Conservation (phyloP, 345 rosid species). For the Eucalyptus marginata region DNA sequence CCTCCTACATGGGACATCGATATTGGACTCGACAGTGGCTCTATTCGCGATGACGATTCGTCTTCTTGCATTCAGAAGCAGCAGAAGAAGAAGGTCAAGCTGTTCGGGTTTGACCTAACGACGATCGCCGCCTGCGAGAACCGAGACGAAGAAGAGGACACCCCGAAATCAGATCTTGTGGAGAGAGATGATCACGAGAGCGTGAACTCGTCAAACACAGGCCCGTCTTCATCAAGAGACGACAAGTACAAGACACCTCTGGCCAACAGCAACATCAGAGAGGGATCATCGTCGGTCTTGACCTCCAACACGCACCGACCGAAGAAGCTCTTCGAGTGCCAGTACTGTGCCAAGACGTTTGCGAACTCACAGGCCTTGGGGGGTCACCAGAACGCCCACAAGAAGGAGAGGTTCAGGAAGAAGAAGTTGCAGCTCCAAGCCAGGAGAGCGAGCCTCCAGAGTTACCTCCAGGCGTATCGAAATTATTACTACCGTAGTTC, state of each 20-base stretch:
- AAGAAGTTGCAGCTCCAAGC: constrained; percentile 93
- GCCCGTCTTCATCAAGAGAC: background rate
- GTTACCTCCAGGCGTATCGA: constrained; percentile 41
- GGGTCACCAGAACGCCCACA: constrained; percentile 99
- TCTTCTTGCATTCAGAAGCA: background rate
- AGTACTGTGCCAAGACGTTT: constrained; percentile 77
- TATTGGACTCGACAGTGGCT: constrained; percentile 29
- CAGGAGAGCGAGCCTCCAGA: constrained; percentile 53
- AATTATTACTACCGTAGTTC: constrained; percentile 3
- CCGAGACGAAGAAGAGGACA: background rate
- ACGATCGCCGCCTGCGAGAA: background rate
- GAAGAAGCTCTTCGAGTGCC: constrained; percentile 68
- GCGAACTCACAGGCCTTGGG: constrained; percentile 93
- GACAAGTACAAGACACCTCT: background rate
- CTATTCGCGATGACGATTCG: constrained; percentile 5
- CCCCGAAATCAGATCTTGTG: background rate
- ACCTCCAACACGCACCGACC: background rate
- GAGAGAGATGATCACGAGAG: constrained; percentile 46
- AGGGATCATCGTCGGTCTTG: background rate
- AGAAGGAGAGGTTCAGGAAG: constrained; percentile 86
- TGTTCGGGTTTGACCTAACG: constrained; percentile 82
- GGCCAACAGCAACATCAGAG: background rate
- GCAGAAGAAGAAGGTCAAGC: constrained; percentile 34
- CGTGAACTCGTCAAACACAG: constrained; percentile 46
- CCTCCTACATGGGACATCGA: constrained; percentile 17